Evolutionary conservation across 2,329 filamentous ascomycete genomes (phyloP).

Genomic region (Paecilomyces dactylethromorphus): DNA sequence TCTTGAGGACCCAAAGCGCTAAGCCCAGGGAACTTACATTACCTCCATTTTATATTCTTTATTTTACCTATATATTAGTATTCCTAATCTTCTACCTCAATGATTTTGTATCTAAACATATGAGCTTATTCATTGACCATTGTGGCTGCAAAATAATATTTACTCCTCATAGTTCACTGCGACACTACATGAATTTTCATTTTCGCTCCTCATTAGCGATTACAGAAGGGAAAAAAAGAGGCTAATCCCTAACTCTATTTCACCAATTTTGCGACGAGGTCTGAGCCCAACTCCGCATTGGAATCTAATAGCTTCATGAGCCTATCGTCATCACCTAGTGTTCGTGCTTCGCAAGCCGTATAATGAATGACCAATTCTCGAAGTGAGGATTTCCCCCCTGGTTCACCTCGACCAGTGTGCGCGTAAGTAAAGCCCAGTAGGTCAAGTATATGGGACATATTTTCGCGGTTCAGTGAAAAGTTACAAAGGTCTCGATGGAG

Average conservation of each 20-base stretch:
- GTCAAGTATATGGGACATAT: slow-evolving; percentile 7
- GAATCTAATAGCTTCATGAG: neutral
- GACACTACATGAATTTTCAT: too few relatives aligned
- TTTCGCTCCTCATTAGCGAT: too few relatives aligned
- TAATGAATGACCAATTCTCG: slow-evolving; percentile 3
- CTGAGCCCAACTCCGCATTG: neutral
- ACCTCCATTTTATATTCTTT: too few relatives aligned
- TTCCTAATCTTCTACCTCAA: too few relatives aligned
- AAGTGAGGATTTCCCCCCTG: neutral
- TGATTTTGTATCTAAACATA: too few relatives aligned
- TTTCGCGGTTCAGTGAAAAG: neutral
- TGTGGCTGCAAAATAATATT: too few relatives aligned
- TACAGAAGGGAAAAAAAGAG: too few relatives aligned
- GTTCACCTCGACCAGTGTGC: slow-evolving; percentile 1
- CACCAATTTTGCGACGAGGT: neutral
- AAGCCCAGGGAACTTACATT: too few relatives aligned
- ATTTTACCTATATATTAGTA: too few relatives aligned
- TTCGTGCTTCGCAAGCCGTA: slow-evolving; percentile 36
- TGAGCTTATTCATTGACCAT: too few relatives aligned
- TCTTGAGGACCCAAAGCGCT: too few relatives aligned
- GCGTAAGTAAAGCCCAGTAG: slow-evolving; percentile 5
- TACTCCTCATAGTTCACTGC: too few relatives aligned
- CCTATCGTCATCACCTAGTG: slow-evolving; percentile 66
- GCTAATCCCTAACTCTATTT: neutral
- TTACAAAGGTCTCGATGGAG: slow-evolving; percentile 1